Evolutionary conservation across 176 grass and related monocot species (phyloP).

Genomic region (Cenchrus fungigraminus): DNA sequence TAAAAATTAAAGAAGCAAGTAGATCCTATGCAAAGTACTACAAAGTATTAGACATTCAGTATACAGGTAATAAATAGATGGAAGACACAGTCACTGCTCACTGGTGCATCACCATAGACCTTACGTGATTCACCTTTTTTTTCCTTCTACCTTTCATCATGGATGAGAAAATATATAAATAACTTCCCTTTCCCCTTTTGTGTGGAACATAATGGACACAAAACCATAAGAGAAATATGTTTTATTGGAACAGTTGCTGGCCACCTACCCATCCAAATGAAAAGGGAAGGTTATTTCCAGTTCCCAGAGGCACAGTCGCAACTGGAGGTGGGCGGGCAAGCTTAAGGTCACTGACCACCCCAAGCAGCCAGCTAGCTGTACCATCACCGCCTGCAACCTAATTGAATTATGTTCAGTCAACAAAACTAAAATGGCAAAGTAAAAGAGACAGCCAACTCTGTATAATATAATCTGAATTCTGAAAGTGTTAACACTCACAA

Average conservation of each 20-base stretch:
- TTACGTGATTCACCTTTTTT: not conserved
- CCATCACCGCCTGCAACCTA: constrained; percentile 99
- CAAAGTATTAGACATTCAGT: constrained; percentile 8
- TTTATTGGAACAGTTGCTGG: constrained; percentile 14
- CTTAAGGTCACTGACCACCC: constrained; percentile 91
- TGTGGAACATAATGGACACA: not conserved
- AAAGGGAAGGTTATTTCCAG: constrained; percentile 95
- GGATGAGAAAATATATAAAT: constrained; percentile 22
- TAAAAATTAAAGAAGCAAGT: not conserved
- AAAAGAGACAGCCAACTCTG: constrained; percentile 1
- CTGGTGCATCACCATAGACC: not conserved
- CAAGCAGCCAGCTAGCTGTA: constrained; percentile 96
- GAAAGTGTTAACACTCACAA: constrained; percentile 63
- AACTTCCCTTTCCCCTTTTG: not conserved
- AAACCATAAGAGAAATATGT: constrained; percentile 8
- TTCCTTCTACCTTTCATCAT: not conserved
- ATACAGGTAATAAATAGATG: constrained; percentile 16
- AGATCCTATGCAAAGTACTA: constrained; percentile 12
- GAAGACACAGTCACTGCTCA: not conserved
- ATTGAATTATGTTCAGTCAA: constrained; percentile 41
- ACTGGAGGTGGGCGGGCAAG: constrained; percentile 71
- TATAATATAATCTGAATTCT: constrained; percentile 41
- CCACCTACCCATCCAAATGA: constrained; percentile 89
- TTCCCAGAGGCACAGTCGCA: constrained; percentile 91
- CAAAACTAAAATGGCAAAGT: not conserved